Evolutionary conservation across 108 stramenopile species (phyloP).

Genomic region (Nannochloropsis salina): DNA sequence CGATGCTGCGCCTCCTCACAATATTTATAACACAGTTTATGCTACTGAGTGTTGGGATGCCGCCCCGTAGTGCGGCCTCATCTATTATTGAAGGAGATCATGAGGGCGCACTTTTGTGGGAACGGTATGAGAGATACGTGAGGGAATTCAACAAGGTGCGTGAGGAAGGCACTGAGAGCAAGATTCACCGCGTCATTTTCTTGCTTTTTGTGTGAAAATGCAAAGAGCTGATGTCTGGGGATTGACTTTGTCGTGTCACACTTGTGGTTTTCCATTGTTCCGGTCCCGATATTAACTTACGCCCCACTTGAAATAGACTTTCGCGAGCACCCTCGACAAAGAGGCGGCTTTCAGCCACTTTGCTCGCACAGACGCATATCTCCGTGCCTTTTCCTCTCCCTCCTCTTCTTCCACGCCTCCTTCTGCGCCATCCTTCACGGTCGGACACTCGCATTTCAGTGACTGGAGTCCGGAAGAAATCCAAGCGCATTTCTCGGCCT

Average conservation of each 20-base stretch:
- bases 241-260: not conserved
- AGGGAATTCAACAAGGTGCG: conserved; percentile 13
- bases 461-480: conserved; percentile 8
- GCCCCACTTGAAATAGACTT: not conserved
- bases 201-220: not conserved
- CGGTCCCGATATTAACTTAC: not conserved
- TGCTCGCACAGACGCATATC: not conserved
- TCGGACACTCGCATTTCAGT: not conserved
- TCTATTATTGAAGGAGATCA: too few species aligned
- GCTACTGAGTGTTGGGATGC: too few species aligned
- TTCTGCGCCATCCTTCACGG: not conserved
- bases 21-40: too few species aligned
- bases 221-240: not conserved
- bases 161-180: conserved; percentile 5
- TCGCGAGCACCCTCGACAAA: not conserved
- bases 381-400: not conserved
- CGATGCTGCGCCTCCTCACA: too few species aligned
- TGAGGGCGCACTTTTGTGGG: not conserved
- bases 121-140: not conserved
- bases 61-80: too few species aligned
- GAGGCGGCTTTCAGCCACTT: not conserved
- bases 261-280: not conserved
- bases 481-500: not conserved
- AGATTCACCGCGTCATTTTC: conserved; percentile 6
- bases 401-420: not conserved